These are phyloP conservation scores for Hibiscus tridactylites DNA, from an alignment of 345 rosid species.

Conservation along the genomic window DNA sequence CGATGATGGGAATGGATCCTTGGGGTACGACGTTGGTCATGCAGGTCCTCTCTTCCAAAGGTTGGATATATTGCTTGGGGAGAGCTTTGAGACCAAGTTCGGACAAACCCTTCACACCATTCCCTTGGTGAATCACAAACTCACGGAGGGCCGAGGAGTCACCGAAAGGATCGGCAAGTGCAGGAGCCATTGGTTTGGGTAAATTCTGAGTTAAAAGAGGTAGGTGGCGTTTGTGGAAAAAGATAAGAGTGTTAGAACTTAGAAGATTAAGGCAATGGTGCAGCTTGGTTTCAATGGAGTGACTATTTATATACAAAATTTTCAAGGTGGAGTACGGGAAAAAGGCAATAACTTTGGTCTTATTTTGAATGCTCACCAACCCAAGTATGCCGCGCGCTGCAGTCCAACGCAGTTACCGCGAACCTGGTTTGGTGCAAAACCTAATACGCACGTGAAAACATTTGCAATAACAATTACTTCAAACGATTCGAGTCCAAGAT, in stretches of 20 bases:
- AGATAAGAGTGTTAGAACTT: background rate
- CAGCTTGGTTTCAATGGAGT: background rate
- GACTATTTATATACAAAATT: background rate
- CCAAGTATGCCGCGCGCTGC: background rate
- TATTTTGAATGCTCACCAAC: background rate
- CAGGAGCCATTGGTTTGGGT: background rate
- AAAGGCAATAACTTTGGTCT: background rate
- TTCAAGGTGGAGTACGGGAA: background rate
- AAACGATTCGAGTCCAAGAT: no score
- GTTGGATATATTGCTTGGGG: no score
- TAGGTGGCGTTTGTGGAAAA: background rate
- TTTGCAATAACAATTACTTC: no score
- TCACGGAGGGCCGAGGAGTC: background rate
- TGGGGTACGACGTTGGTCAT: no score
- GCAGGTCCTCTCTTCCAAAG: no score
- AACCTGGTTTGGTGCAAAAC: background rate
- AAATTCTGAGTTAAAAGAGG: background rate
- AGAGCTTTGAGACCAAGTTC: no score
- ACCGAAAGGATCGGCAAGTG: background rate
- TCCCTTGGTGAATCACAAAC: conserved; percentile 11
- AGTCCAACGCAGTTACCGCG: background rate
- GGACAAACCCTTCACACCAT: background rate
- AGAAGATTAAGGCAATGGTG: background rate
- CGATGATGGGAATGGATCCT: background rate
- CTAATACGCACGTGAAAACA: no score